Evolutionary conservation across 192 early-diverging fungal species (phyloP), one percentile per base, ranked within the genome.

Genomic region (Chytriomyces sp.): DNA sequence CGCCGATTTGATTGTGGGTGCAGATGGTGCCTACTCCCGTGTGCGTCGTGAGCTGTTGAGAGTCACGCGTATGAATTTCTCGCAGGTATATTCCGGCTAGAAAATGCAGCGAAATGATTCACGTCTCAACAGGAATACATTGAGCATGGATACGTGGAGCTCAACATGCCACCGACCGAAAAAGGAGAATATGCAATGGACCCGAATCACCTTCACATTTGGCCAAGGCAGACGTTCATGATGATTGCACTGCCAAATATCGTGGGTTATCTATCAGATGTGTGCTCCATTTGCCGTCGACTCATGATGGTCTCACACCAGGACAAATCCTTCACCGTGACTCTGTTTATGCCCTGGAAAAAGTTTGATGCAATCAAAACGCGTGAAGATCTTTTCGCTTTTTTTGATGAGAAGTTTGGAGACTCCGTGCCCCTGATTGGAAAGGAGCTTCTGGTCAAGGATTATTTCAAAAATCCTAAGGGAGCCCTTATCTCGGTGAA

Each of bases 171-270:
- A 0, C 86, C 96, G 4, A 76, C 52, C 41, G 67, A 80, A 5
- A 79, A 73, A 28, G 88, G 85, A n/a, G 85, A 89, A 14, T 97
- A 90, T 81, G 88, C 87, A 19, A 91, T 99, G 86, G 88, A 92
- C 73, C 89, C 93, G 2, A 85, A 94, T 74, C 95, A 97, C 62
- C 84, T 99, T 59, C 96, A 99, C 77, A 99, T 99, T 66, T 99
- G 96, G 96, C 96, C 96, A 6, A 85, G 93, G 7, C 90, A 95
- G 64, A 91, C 91, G 17, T 97, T 94, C 66, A 99, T 99, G 96
- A 86, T 99, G 80, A 99, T 99, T 78, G 96, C 96, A 0, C 86
- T 99, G 55, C 95, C 96, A 38, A 99, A 99, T 81, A 84, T 84
- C 61, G 91, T 91, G 78, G 61, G 80, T 32, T 52, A 41, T 65